phyloP scores from a whole-genome alignment of 2,329 filamentous ascomycete genomes.

The Graphilbum sp. region DNA sequence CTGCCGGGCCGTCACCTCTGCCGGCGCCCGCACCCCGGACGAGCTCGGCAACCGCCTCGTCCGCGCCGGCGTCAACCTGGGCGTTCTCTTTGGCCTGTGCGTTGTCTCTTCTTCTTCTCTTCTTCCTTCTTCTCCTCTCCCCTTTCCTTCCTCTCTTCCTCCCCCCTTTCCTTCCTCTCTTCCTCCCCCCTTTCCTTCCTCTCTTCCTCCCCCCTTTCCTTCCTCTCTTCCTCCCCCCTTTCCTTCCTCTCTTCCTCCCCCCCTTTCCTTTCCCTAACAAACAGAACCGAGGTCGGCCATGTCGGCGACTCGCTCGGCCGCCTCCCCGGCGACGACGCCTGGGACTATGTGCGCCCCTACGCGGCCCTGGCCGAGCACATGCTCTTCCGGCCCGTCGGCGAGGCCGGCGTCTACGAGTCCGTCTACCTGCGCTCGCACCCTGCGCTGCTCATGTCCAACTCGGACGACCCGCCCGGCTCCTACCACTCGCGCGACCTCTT shows the following conservation, averaged over 20 bases:
- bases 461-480: slow-evolving; percentile 19
- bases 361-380: slow-evolving; percentile 19
- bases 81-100: slow-evolving; percentile 23
- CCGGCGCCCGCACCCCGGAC: slow-evolving; percentile 35
- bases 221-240: no score
- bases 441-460: slow-evolving; percentile 17
- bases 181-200: no score
- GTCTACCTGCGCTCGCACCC: slow-evolving; percentile 19
- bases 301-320: slow-evolving; percentile 24
- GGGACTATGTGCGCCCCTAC: slow-evolving; percentile 24
- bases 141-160: no score
- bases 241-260: no score
- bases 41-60: slow-evolving; percentile 32
- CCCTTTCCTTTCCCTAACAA: no score
- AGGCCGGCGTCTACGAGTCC: slow-evolving; percentile 18
- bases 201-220: no score
- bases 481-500: slow-evolving; percentile 21
- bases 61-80: slow-evolving; percentile 29
- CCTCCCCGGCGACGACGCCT: slow-evolving; percentile 19
- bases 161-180: no score
- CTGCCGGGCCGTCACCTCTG: slow-evolving; percentile 30
- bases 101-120: slow-evolving; percentile 12
- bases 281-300: slow-evolving; percentile 23
- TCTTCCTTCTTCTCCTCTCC: no score
- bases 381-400: slow-evolving; percentile 20